A percentile compares a stretch with the other conserved stretches of the same genome.
Conservation (phyloP, 805 yeast genomes). For the Candida sonorensis region DNA sequence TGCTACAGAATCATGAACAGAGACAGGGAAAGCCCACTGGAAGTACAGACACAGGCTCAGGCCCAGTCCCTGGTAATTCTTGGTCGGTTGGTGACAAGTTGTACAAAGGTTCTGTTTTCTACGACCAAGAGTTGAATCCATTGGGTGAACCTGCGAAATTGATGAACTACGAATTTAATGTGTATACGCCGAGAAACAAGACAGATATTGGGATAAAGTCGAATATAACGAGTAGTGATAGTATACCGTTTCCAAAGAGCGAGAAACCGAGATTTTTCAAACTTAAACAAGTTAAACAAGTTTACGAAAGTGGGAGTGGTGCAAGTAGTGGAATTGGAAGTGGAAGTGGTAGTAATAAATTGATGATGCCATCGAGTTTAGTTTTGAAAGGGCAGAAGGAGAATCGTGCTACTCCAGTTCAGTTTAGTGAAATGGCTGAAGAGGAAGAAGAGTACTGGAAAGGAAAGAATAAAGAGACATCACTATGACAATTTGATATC, state of each 20-base stretch:
- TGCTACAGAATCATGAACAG: too few species aligned
- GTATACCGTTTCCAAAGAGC: slow-evolving; percentile 30
- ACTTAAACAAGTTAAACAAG: slow-evolving; percentile 13
- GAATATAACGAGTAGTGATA: slow-evolving; percentile 2
- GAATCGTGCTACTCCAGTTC: slow-evolving; percentile 1
- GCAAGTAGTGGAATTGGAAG: too few species aligned
- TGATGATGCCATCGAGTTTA: too few species aligned
- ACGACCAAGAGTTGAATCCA: slow-evolving; percentile 63
- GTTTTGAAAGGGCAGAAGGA: too few species aligned
- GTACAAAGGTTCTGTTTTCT: slow-evolving; percentile 47
- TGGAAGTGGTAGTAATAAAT: too few species aligned
- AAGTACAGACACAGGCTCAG: background rate
- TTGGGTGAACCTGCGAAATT: slow-evolving; percentile 50
- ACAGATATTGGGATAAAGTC: slow-evolving; percentile 1
- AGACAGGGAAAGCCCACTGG: background rate
- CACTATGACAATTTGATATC: too few species aligned
- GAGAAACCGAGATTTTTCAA: slow-evolving; percentile 43
- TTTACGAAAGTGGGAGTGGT: background rate
- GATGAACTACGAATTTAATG: slow-evolving; percentile 16
- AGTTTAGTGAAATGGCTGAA: slow-evolving; percentile 5
- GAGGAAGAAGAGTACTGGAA: slow-evolving; percentile 15
- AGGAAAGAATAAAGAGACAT: background rate
- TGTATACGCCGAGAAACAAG: slow-evolving; percentile 28
- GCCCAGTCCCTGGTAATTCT: too few species aligned
- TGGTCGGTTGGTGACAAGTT: too few species aligned